Percentiles rank a stretch among this genome's conserved stretches.
phyloP scores from a whole-genome alignment of 495 filamentous ascomycete species.

The Geopyxis carbonaria region DNA sequence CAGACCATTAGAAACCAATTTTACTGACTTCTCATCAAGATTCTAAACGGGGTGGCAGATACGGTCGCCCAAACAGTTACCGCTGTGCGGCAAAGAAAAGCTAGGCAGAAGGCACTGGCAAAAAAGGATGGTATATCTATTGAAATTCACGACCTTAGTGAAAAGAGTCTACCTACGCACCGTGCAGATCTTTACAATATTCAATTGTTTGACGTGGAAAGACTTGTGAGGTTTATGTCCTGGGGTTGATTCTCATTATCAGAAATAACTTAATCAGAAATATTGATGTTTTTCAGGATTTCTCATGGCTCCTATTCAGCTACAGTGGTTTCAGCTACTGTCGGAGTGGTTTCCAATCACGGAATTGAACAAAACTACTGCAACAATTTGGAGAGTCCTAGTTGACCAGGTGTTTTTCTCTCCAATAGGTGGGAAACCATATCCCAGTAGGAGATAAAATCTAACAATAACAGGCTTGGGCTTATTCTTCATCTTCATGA shows the following conservation, averaged over 20 bases:
- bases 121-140: slow-evolving; percentile 58
- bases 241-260: slow-evolving; percentile 39
- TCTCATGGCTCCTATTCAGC: slow-evolving; percentile 83
- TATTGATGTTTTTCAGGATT: slow-evolving; percentile 35
- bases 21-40: slow-evolving; percentile 27
- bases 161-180: slow-evolving; percentile 59
- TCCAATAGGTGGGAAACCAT: slow-evolving; percentile 48
- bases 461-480: slow-evolving; percentile 39
- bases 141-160: slow-evolving; percentile 80
- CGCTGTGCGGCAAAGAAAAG: slow-evolving; percentile 45
- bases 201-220: slow-evolving; percentile 77
- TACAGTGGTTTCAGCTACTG: slow-evolving; percentile 85
- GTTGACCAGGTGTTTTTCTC: slow-evolving; percentile 90
- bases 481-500: slow-evolving; percentile 92
- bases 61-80: slow-evolving; percentile 90
- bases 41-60: slow-evolving; percentile 82
- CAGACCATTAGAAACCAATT: neutral
- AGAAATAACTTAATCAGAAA: neutral
- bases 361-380: slow-evolving; percentile 49
- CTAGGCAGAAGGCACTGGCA: slow-evolving; percentile 39
- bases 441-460: neutral
- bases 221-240: slow-evolving; percentile 84
- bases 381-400: slow-evolving; percentile 72
- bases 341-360: slow-evolving; percentile 67
- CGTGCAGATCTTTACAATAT: slow-evolving; percentile 41